Evolutionary conservation across 1,139 yeast genomes (phyloP).

Genomic region (Tardiomyces depauwii): DNA sequence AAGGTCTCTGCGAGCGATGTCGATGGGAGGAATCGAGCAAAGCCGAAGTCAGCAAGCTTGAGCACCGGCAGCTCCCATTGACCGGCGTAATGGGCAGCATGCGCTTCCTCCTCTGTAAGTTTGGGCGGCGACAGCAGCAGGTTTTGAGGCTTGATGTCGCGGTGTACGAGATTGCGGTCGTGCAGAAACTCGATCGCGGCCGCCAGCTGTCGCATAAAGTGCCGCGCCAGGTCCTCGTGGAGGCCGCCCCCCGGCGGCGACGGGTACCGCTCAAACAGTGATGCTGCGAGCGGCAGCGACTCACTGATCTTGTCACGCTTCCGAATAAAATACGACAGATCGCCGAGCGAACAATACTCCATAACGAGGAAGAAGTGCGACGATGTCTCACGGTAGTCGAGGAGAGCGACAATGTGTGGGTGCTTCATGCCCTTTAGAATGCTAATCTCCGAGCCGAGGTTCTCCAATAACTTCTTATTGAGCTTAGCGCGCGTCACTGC

Average conservation of each 20-base stretch:
- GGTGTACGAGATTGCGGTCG: conserved; percentile 59
- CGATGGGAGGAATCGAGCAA: conserved; percentile 82
- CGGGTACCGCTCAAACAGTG: conserved; percentile 73
- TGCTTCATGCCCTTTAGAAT: conserved; percentile 71
- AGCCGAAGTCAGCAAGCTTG: conserved; percentile 50
- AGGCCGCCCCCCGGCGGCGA: conserved; percentile 69
- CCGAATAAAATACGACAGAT: conserved; percentile 83
- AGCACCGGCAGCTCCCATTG: conserved; percentile 92
- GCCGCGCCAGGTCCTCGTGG: conserved; percentile 65
- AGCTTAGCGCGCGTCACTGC: conserved; percentile 75
- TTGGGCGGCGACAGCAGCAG: conserved; percentile 62
- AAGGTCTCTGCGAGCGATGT: conserved; percentile 93
- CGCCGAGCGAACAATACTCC: conserved; percentile 89
- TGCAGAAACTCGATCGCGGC: conserved; percentile 76
- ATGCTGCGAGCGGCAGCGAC: conserved; percentile 68
- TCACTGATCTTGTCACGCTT: conserved; percentile 50
- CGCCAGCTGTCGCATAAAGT: conserved; percentile 66
- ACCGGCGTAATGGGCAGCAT: conserved; percentile 75
- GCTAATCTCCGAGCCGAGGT: conserved; percentile 80
- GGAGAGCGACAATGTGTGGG: conserved; percentile 54
- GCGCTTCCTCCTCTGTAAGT: conserved; percentile 50
- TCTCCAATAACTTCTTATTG: conserved; percentile 78
- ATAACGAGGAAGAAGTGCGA: conserved; percentile 46
- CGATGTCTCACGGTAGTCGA: conserved; percentile 64
- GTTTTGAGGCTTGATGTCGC: conserved; percentile 88